Evolutionary conservation across 1,284 basidiomycete species (phyloP), one percentile per base, ranked within the genome.

Genomic region (Schizophyllum amplum): DNA sequence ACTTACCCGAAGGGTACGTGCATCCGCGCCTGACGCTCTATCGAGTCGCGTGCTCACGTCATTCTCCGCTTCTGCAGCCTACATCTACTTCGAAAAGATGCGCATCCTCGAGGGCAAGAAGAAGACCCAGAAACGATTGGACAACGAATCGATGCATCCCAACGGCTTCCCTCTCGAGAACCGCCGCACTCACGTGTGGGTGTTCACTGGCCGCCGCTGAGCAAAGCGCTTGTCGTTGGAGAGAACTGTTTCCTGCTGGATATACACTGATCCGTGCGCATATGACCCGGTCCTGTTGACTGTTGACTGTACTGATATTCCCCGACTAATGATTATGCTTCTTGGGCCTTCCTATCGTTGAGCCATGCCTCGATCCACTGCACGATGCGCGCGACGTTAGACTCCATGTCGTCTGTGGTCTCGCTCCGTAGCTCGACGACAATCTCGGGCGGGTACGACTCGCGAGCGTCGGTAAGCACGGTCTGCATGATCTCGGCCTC

Each of bases 401-500:
- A 80, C 67, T 98, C 90, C 52, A 98, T 76, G 64, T 98, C 86
- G 33, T 90, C 86, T 49, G 80, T 83, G 17, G 76, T 81, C 67
- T 96, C 90, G 67, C 90, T 94, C 60, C 78, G 72, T 23, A 99
- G 78, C 68, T 94, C 92, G 22, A 98, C 87, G 26, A 99, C 82
- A 61, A 96, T 91, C 69, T 93, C 87, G 22, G 80, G 69, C 0
- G 87, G 82, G 70, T 98, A 99, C 0, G 91, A 90, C 47, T 86
- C 83, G 42, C 85, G 79, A 1, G 96, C 95, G 70, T 99, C 96
- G 50, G 92, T 89, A 7, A 90, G 75, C 23, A 97, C 87, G 33
- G 94, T 86, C 66, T 92, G 82, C 95, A 99, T 98, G 68, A 99
- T 99, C 73, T 99, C 96, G 7, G 95, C 94, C 65, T 95, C 88